A percentile compares a stretch with the other conserved stretches of the same genome.
Evolutionary conservation across 1,139 yeast genomes (phyloP).

Genomic region (Candida sp.): DNA sequence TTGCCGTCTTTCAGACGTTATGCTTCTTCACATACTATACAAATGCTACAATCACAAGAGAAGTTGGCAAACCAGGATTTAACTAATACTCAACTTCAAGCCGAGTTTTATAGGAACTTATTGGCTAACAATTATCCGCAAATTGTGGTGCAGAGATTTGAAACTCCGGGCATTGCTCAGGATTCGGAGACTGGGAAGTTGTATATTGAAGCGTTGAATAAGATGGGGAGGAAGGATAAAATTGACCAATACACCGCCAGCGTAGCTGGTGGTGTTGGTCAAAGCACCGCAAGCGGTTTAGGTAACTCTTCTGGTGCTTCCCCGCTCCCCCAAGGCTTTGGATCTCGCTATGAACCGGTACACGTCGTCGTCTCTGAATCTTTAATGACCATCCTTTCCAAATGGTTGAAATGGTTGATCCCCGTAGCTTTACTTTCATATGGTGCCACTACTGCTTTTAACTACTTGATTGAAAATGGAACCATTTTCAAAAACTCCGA

Average conservation of each 20-base stretch:
- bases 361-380: constrained; percentile 91
- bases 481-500: constrained; percentile 77
- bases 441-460: constrained; percentile 73
- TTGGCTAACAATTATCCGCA: constrained; percentile 85
- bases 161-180: constrained; percentile 84
- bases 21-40: constrained; percentile 18
- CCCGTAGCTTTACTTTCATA: constrained; percentile 73
- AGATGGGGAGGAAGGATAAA: constrained; percentile 72
- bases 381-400: constrained; percentile 68
- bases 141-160: constrained; percentile 87
- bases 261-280: background rate
- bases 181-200: constrained; percentile 73
- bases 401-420: constrained; percentile 88
- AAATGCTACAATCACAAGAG: constrained; percentile 65
- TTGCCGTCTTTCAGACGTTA: background rate
- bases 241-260: constrained; percentile 48
- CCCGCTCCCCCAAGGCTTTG: constrained; percentile 35
- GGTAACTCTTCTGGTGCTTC: constrained; percentile 14
- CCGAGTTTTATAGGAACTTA: constrained; percentile 72
- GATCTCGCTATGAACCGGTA: constrained; percentile 67
- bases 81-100: constrained; percentile 67
- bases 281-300: constrained; percentile 16
- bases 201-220: constrained; percentile 76
- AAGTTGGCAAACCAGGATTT: constrained; percentile 77
- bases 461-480: constrained; percentile 80